phyloP scores from a whole-genome alignment of 192 early-diverging fungal species.

The Paraglomus occultum region DNA sequence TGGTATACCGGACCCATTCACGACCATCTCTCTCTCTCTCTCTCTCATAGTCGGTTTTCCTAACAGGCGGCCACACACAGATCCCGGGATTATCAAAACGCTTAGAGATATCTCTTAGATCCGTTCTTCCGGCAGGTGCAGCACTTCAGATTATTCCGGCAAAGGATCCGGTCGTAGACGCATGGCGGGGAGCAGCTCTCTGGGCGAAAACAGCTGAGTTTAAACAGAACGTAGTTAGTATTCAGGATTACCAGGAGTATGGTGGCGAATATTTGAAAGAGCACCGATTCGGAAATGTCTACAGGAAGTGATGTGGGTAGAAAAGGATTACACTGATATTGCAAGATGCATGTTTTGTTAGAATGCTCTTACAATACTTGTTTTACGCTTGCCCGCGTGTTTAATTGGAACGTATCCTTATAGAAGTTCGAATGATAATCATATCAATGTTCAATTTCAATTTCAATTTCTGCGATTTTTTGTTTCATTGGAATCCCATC shows the following conservation, averaged over 20 bases:
- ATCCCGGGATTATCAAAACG: conserved; percentile 65
- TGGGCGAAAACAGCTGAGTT: conserved; percentile 52
- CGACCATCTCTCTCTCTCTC: not conserved
- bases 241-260: conserved; percentile 76
- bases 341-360: too few species aligned
- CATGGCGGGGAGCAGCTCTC: conserved; percentile 83
- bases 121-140: conserved; percentile 62
- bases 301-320: conserved; percentile 30
- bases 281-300: conserved; percentile 76
- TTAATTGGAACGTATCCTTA: too few species aligned
- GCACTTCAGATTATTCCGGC: conserved; percentile 51
- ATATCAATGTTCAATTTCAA: too few species aligned
- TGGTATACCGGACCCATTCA: not conserved
- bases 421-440: too few species aligned
- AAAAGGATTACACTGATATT: not conserved
- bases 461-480: too few species aligned
- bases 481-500: too few species aligned
- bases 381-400: too few species aligned
- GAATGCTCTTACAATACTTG: too few species aligned
- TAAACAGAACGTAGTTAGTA: conserved; percentile 54
- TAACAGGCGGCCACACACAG: conserved; percentile 76
- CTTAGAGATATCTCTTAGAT: conserved; percentile 57
- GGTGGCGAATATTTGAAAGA: conserved; percentile 87
- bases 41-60: conserved; percentile 57
- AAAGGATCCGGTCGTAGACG: conserved; percentile 69